A percentile compares a stretch with the other conserved stretches of the same genome.
Conservation (phyloP, 192 early-diverging fungal species). For the Mortierella claussenii region DNA sequence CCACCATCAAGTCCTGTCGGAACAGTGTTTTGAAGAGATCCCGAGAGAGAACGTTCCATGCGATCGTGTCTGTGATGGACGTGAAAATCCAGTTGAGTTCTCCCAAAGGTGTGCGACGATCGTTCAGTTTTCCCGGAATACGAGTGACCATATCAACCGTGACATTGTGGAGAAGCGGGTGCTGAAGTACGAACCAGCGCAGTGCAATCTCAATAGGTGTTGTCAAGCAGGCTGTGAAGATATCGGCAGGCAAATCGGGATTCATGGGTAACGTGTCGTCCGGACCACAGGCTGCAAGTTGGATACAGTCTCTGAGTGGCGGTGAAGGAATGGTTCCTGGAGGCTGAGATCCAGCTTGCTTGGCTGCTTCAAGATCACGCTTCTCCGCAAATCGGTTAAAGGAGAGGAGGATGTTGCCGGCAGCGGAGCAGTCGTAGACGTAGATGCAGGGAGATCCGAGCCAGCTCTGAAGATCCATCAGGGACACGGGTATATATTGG, state of each 20-base stretch:
- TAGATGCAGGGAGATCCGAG: conserved; percentile 95
- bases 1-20: conserved; percentile 93
- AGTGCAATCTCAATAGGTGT: conserved; percentile 95
- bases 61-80: conserved; percentile 98
- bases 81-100: conserved; percentile 99
- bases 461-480: conserved; percentile 94
- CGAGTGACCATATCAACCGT: conserved; percentile 89
- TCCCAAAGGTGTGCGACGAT: conserved; percentile 93
- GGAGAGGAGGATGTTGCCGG: conserved; percentile 89
- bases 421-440: conserved; percentile 96
- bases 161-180: conserved; percentile 78
- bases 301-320: conserved; percentile 82
- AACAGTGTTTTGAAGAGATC: conserved; percentile 93
- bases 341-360: conserved; percentile 52
- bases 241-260: conserved; percentile 94
- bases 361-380: conserved; percentile 78
- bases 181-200: conserved; percentile 90
- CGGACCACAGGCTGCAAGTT: conserved; percentile 90
- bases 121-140: conserved; percentile 88
- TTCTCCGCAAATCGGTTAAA: conserved; percentile 91
- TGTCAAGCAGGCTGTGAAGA: conserved; percentile 96
- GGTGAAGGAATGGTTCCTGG: conserved; percentile 57
- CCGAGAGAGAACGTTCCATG: conserved; percentile 91
- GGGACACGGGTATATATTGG: conserved; percentile 96
- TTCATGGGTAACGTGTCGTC: conserved; percentile 91